Evolutionary conservation across 306 rosid genomes (phyloP), one percentile per base, ranked within the genome.

Genomic region (Quercus agrifolia): DNA sequence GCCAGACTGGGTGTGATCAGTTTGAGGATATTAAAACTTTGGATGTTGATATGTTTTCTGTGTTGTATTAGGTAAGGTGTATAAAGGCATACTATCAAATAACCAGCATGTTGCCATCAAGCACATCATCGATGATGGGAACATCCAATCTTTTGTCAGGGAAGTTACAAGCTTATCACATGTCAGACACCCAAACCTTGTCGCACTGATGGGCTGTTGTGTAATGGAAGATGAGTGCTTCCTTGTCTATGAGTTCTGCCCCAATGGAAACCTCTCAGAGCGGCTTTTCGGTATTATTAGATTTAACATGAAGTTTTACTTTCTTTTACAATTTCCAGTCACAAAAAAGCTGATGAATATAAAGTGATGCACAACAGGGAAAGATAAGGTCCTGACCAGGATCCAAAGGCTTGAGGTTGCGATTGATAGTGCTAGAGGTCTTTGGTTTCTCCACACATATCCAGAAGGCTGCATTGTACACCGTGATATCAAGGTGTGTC

Each of bases 221-320:
- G 85, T 79, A 77, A 80, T 30, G 12, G 83, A 70, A 66, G 85
- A 74, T 79, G 89, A 88, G 78, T 84, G 87, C 84, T 90, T 88
- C 86, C 91, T 92, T 15, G 88, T 90, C 66, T 92, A 90, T 83
- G 97, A 92, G 79, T 78, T 90, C 17, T 92, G 90, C 77, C 86
- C 79, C 74, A 80, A 82, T 62, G 94, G 92, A 63, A 85, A 80
- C 90, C 91, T 90, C 75, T 85, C 92, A 51, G 87, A 92, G 59
- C 88, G 92, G 94, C 85, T 90, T 73, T 90, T 90, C 75, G 91
- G 92, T 92, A 82, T 4, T 3, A 21, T 61, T 12, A 10, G 54
- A 49, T 49, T 49, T 49, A 49, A 49, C 54, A 2, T 12, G 54
- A 25, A 61, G 18, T 61, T 61, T 23, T 61, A 21, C 31, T 25